Evolutionary conservation across 1,139 yeast genomes (phyloP).

Genomic region (Diutina neorugosa): DNA sequence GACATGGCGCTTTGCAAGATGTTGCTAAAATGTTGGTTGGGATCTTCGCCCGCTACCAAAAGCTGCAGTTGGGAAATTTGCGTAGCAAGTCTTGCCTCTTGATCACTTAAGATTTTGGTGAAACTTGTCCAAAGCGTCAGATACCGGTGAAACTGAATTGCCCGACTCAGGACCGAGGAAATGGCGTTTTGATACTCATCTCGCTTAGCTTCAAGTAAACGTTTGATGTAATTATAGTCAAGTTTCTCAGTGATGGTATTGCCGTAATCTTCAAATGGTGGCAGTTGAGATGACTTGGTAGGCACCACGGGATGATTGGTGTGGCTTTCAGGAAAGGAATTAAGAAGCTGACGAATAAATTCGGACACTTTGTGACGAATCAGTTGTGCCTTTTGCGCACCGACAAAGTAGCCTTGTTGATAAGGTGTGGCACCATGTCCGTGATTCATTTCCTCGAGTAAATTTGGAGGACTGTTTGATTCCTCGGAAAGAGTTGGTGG

Average conservation of each 20-base stretch:
- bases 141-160: background rate
- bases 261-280: background rate
- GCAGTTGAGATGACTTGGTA: background rate
- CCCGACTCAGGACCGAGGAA: background rate
- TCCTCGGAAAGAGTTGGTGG: background rate
- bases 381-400: background rate
- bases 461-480: background rate
- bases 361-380: background rate
- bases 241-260: background rate
- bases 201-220: background rate
- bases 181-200: background rate
- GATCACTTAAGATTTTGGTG: background rate
- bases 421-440: slow-evolving; percentile 1
- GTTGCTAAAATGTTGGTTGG: background rate
- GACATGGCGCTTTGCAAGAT: background rate
- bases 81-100: background rate
- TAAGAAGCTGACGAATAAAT: background rate
- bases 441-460: background rate
- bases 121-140: background rate
- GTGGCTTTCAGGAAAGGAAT: background rate
- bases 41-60: background rate
- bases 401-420: background rate
- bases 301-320: background rate
- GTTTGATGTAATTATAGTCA: background rate
- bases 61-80: background rate